Conservation (phyloP, 1,284 basidiomycete genomes). For the Microbotryum violaceum region DNA sequence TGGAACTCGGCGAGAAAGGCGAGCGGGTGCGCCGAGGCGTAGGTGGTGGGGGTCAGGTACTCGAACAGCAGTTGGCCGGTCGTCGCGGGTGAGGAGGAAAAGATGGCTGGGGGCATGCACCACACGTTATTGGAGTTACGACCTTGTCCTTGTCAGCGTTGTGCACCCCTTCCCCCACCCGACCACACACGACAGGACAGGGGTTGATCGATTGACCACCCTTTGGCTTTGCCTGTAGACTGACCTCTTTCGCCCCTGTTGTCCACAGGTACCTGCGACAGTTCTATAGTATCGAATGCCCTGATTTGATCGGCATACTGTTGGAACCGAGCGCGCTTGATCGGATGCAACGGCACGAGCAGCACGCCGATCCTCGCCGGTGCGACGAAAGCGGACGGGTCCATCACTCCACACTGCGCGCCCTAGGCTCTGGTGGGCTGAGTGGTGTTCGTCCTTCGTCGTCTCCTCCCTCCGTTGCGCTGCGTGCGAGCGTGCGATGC, state of each 20-base stretch:
- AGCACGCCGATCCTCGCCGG: slow-evolving; percentile 68
- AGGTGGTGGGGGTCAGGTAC: slow-evolving; percentile 62
- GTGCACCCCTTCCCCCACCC: background rate
- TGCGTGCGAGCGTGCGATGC: too few species aligned
- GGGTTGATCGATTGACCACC: background rate
- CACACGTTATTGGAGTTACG: background rate
- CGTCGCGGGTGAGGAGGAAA: slow-evolving; percentile 69
- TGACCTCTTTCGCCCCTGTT: slow-evolving; percentile 66
- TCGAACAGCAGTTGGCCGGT: slow-evolving; percentile 64
- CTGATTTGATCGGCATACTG: slow-evolving; percentile 61
- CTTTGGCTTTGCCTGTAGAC: background rate
- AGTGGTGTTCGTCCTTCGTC: too few species aligned
- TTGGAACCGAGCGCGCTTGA: slow-evolving; percentile 57
- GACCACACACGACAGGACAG: background rate
- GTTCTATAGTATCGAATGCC: slow-evolving; percentile 59
- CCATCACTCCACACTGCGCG: background rate
- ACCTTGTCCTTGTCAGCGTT: too few species aligned
- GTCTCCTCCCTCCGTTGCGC: too few species aligned
- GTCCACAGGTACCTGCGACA: slow-evolving; percentile 70
- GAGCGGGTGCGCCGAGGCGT: slow-evolving; percentile 53
- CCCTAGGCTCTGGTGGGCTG: too few species aligned
- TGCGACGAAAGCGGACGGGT: slow-evolving; percentile 58
- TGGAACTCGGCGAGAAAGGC: slow-evolving; percentile 51
- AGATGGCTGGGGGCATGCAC: slow-evolving; percentile 59
- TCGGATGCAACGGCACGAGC: slow-evolving; percentile 65